Base-by-base conservation (phyloP, 345 rosid species). In the Mercurialis annua region DNA sequence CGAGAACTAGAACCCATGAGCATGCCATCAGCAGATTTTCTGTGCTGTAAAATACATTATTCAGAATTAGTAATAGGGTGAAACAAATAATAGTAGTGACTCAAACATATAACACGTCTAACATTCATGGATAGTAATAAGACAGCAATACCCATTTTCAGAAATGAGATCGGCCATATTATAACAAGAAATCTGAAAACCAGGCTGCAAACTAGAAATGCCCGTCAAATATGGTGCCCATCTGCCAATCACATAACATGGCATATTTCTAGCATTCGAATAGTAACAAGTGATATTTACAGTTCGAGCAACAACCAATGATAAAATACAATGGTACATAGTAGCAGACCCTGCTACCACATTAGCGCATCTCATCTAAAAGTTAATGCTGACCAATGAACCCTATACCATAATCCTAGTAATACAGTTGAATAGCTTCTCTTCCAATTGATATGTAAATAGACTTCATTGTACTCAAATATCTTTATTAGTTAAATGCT, bases 1-100 rank as follows among this genome's bases (percentile, higher is more conserved):
- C 92, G 96, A 71, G 99, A 86, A 79, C 89, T 94, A 79, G 86
- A 79, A 18, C 97, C 95, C 58, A 92, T 77, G 27, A 91, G 92
- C 83, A 91, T 84, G 82, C 92, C 87, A 77, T 91, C 97, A 55
- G 91, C 89, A 51, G 91, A 92, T 72, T 86, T 91, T 73, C 81
- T 86, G 78, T 91, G 98, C 97, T 91, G 96, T 72, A 80, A 78
- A 68, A 73, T 36, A 64, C 26, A 73, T 40, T 40, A 36, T 4
- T 31, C 47, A 67, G n/a, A 34, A 31, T 72, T 47, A 64, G 74
- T 46, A 56, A 31, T 20, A 1, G n/a, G n/a, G 31, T 42, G 59
- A 42, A 18, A 36, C 38, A 42, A 49, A 17, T 23, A 64, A 53
- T 17, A 53, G 56, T 47, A 30, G 55, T n/a, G n/a, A n/a, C n/a